Percentiles rank a stretch among this genome's conserved stretches.
These are phyloP conservation scores for Aspergillus indologenus DNA, from an alignment of 495 filamentous ascomycete genomes.

Conservation along the genomic window DNA sequence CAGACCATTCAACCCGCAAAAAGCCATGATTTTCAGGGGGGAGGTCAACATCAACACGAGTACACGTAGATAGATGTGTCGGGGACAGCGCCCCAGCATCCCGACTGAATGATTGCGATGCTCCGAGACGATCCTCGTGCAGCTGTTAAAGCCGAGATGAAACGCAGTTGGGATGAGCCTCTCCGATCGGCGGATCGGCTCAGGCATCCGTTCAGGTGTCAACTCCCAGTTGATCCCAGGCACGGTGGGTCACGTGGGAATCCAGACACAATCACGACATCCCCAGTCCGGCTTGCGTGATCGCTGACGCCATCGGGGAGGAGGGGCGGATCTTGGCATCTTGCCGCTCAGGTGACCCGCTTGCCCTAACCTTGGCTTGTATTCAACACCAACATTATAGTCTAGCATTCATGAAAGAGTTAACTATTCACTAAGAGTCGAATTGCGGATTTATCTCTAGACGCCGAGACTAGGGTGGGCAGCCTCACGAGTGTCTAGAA, in stretches of 20 bases:
- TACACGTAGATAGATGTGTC: not conserved
- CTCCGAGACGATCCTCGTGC: no score
- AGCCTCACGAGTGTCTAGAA: no score
- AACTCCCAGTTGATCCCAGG: no score
- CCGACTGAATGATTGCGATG: not conserved
- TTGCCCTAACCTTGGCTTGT: conserved; percentile 2
- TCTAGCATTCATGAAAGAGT: no score
- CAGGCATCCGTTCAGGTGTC: not conserved
- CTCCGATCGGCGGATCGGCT: not conserved
- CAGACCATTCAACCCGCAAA: not conserved
- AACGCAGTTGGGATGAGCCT: not conserved
- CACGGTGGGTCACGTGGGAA: conserved; percentile 1
- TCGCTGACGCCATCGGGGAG: conserved; percentile 13
- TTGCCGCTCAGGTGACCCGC: conserved; percentile 6
- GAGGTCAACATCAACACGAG: not conserved
- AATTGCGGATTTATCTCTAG: no score
- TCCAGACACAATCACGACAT: conserved; percentile 26
- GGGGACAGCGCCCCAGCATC: not conserved
- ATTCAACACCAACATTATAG: not conserved
- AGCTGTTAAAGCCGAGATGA: no score
- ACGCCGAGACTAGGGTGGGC: no score
- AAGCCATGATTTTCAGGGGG: conserved; percentile 26
- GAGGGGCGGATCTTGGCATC: conserved; percentile 4
- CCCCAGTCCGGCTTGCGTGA: conserved; percentile 26
- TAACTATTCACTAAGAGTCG: no score